Evolutionary conservation across 2,329 filamentous ascomycete genomes (phyloP), one percentile per base, ranked within the genome.

Genomic region (Sporothrix euskadiensis): DNA sequence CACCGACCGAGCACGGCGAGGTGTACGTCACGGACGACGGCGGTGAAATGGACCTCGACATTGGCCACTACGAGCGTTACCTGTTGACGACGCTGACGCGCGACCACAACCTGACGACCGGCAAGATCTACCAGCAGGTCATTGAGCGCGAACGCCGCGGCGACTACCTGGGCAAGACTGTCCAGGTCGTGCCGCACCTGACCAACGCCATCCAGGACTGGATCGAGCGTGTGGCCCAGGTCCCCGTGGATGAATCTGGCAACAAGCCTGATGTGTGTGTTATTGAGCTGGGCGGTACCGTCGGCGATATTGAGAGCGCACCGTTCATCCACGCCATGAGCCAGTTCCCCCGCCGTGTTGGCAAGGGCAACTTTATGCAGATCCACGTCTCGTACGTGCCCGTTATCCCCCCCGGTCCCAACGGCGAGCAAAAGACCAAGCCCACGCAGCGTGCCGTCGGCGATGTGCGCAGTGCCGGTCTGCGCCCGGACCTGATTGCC

Each of bases 31-130:
- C 96, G 73, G 89, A 93, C 78, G 93, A 96, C 79, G 93, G 93
- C 76, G 92, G 92, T 77, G 92, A 93, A 82, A 76, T 76, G 71
- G 86, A 88, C 77, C 79, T 88, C 14, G 87, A 89, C 78, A 83
- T 89, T 61, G 87, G 87, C 26, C 88, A 88, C 79, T 89, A 88
- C 77, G 86, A 88, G 78, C 79, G 85, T 74, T 97, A 97, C 80
- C 90, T 97, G 72, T 91, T 91, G 79, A 91, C 95, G 76, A 92
- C 91, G 72, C 87, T 98, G 75, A 93, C 90, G 9, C 87, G 91
- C 75, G 94, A 97, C 78, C 94, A 95, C 85, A 98, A 98, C 83
- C 97, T 99, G 83, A 99, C 96, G 3, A 97, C 95, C 6, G 96
- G 96, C 80, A 98, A 98, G 85, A 94, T 98, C 78, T 98, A 98